Base-by-base conservation (phyloP, 352 stramenopile species). In the Phytophthora megakarya region DNA sequence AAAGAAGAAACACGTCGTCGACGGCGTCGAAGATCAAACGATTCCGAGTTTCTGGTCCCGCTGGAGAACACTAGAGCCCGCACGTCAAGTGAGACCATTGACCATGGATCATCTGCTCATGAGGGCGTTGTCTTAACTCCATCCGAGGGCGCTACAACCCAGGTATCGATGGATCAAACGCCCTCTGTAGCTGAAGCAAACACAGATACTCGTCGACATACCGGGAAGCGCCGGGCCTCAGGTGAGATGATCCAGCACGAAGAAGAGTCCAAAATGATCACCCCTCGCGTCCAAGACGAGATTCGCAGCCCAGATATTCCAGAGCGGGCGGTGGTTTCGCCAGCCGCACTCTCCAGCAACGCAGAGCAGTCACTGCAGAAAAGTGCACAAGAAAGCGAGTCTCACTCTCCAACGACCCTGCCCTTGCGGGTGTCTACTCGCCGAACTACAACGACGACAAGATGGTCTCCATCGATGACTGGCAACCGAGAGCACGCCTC, bases 401-500 rank as follows among this genome's bases (percentile, higher is more conserved):
- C 39, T 2, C 28, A 50, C 16, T 25, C 35, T 18, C 61, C 28
- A 21, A 16, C 40, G 40, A 49, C 46, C 0, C 23, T 45, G n/a
- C 25, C 39, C 5, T 18, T 59, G 30, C 61, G 67, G 33, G 48
- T 47, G 19, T 72, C 67, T 22, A 63, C 50, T 63, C 56, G 67
- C 56, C 67, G 57, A 18, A 72, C 67, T 8, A 72, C 51, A 10
- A 75, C 51, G 56, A 75, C 51, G 16, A 65, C 52, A 30, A 65
- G 67, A 56, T 75, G 62, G 62, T 72, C 67, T 47, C 45, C 67
- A 18, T 75, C 67, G 13, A 57, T 56, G 22, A 26, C 40, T 61
- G 28, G 46, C n/a, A 30, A 11, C 8, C 61, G 38, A 23, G 28
- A 60, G 10, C 52, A 48, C n/a, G 15, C 21, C 15, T 43, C 42